phyloP scores from a whole-genome alignment of 2,329 filamentous ascomycete genomes.

The Calonectria pauciramosa region DNA sequence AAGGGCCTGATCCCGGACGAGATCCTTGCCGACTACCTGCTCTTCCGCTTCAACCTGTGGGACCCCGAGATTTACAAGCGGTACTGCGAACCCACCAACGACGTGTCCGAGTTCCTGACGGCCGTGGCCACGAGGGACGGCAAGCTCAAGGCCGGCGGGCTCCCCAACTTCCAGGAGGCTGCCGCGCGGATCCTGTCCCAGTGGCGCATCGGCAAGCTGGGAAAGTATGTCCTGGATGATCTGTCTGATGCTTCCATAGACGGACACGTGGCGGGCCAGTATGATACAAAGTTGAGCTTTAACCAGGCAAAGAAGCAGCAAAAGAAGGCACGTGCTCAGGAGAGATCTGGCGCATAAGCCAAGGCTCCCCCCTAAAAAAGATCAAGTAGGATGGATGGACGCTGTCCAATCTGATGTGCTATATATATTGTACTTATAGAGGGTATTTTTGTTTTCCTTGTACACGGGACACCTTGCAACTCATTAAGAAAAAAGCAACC shows the following conservation, averaged over 20 bases:
- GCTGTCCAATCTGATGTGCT: slow-evolving; percentile 21
- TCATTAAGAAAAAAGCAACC: slow-evolving; percentile 26
- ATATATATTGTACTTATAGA: slow-evolving; percentile 32
- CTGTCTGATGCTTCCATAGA: slow-evolving; percentile 71
- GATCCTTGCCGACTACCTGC: slow-evolving; percentile 89
- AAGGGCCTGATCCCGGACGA: slow-evolving; percentile 85
- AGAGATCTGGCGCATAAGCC: slow-evolving; percentile 47
- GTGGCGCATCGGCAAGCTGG: slow-evolving; percentile 84
- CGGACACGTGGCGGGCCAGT: slow-evolving; percentile 61
- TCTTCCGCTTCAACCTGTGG: slow-evolving; percentile 83
- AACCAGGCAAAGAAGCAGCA: slow-evolving; percentile 78
- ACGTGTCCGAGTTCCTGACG: slow-evolving; percentile 79
- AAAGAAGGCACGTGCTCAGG: slow-evolving; percentile 69
- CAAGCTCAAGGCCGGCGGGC: slow-evolving; percentile 79
- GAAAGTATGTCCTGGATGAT: slow-evolving; percentile 84
- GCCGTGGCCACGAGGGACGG: slow-evolving; percentile 82
- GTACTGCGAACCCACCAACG: slow-evolving; percentile 83
- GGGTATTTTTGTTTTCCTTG: slow-evolving; percentile 25
- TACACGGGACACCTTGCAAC: slow-evolving; percentile 35
- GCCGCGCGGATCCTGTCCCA: slow-evolving; percentile 85
- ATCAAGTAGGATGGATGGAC: not conserved
- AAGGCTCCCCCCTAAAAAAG: no score
- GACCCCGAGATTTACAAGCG: slow-evolving; percentile 72
- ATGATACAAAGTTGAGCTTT: slow-evolving; percentile 69
- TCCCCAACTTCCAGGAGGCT: slow-evolving; percentile 77